Evolutionary conservation across 148 eudicot genomes (phyloP).

Genomic region (Fallopia convolvulus): DNA sequence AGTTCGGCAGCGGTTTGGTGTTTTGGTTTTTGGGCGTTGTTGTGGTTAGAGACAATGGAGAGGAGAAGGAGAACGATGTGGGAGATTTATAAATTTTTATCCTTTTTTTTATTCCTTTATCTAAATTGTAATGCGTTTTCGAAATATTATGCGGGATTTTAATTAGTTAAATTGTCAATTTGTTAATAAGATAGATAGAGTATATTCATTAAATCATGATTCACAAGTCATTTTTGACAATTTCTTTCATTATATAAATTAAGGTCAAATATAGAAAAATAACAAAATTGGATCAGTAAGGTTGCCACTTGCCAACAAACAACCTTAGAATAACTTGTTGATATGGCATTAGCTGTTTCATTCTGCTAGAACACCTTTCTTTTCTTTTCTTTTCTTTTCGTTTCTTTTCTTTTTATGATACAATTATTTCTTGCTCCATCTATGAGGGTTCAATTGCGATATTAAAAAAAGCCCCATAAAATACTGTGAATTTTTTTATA

Average conservation of each 20-base stretch:
- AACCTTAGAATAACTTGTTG: not conserved
- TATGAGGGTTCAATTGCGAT: too few relatives aligned
- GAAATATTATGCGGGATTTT: not conserved
- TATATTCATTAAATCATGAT: not conserved
- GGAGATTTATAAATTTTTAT: not conserved
- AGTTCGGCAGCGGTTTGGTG: conserved; percentile 12
- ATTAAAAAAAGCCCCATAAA: too few relatives aligned
- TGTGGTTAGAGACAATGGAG: conserved; percentile 2
- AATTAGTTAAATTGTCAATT: not conserved
- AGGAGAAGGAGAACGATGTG: not conserved
- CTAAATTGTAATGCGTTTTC: not conserved
- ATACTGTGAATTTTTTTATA: too few relatives aligned
- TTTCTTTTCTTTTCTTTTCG: not conserved
- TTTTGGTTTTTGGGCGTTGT: conserved; percentile 1
- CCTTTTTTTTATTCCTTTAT: not conserved
- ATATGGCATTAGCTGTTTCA: not conserved
- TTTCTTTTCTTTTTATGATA: too few relatives aligned
- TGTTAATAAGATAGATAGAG: not conserved
- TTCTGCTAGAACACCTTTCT: not conserved
- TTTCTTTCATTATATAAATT: not conserved
- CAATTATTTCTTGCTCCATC: too few relatives aligned
- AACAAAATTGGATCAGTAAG: not conserved
- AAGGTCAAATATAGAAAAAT: too few relatives aligned
- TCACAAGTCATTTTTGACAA: not conserved
- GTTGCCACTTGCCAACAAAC: not conserved